Base-by-base conservation (phyloP, 1,284 basidiomycete species). In the Phylloporus gajari region DNA sequence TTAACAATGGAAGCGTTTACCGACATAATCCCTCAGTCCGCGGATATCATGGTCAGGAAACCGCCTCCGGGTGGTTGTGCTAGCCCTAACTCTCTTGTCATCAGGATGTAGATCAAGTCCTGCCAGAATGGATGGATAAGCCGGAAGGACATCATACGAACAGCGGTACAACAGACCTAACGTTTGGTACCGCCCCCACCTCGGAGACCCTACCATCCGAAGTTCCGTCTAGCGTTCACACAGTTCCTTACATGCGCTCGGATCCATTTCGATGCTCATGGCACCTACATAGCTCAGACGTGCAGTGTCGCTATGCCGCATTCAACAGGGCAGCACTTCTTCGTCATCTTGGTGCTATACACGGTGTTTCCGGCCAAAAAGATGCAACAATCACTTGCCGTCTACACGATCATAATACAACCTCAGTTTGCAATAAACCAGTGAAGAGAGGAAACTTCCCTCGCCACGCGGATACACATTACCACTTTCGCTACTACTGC, bases 381-480 rank as follows among this genome's bases (percentile, higher is more conserved):
- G 53, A 21, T 3, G 6, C 9, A 19, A 21, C 0, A 9, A 66
- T 73, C 13, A 30, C 30, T 23, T 79, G 80, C 67, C 67, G 6
- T 15, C 44, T 81, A 44, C 42, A 58, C 38, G 11, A 73, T 61
- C n/a, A 61, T 15, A 60, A 61, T 46, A 77, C 3, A 5, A 51
- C 44, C 61, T 73, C 61, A 38, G 35, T 40, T 0, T 82, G 80
- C 42, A 53, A 44, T 6, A 23, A 0, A 5, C 2, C 3, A 11
- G 68, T 67, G 32, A 78, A 70, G 40, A 58, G 80, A 40, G 70
- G 67, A 38, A 77, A 46, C 30, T 67, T 73, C 25, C 30, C 78
- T 35, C 64, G 80, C 0, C 80, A 79, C 11, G 66, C 63, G 0
- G 78, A 79, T 9, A 78, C 48, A 1, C 78, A 82, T 44, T 78